Percentiles rank a stretch among this genome's conserved stretches.
phyloP scores from a whole-genome alignment of 345 rosid species.

The Firmiana major region DNA sequence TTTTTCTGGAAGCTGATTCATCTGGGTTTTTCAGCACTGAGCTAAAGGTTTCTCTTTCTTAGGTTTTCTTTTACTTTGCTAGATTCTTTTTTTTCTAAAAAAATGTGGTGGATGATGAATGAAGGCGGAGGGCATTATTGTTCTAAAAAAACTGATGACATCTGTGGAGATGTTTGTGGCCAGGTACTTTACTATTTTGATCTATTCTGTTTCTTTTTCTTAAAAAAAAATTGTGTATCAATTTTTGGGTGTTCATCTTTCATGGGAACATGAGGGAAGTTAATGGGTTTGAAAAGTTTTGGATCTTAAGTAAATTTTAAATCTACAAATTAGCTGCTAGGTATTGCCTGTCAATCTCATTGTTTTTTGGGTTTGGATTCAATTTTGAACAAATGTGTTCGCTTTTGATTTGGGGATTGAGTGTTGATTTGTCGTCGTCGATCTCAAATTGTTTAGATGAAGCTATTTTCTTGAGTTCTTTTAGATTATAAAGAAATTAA shows the following conservation, averaged over 20 bases:
- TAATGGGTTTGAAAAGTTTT: background rate
- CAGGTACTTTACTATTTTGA: slow-evolving; percentile 48
- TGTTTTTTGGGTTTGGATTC: background rate
- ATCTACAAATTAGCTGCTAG: background rate
- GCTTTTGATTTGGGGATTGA: slow-evolving; percentile 8
- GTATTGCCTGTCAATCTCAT: background rate
- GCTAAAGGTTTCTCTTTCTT: background rate
- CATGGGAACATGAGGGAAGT: slow-evolving; percentile 8
- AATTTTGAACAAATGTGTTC: background rate
- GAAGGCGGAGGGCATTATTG: slow-evolving; percentile 89
- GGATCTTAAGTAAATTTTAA: slow-evolving; percentile 11
- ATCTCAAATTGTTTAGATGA: background rate
- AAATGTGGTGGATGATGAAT: slow-evolving; percentile 98
- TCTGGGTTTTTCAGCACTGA: slow-evolving; percentile 5
- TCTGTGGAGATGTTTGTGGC: slow-evolving; percentile 77
- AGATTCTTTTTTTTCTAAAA: background rate
- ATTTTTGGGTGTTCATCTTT: background rate
- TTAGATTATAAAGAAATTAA: background rate
- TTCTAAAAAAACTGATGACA: slow-evolving; percentile 90
- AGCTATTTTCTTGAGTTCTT: background rate
- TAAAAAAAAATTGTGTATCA: too few relatives aligned
- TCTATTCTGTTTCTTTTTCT: background rate
- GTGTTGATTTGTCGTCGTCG: background rate
- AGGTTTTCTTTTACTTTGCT: background rate
- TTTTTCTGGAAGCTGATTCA: background rate